Percentiles rank a stretch among this genome's conserved stretches.
These are phyloP conservation scores for Sporothrix luriei DNA, from an alignment of 2,329 filamentous ascomycete species.

Conservation along the genomic window DNA sequence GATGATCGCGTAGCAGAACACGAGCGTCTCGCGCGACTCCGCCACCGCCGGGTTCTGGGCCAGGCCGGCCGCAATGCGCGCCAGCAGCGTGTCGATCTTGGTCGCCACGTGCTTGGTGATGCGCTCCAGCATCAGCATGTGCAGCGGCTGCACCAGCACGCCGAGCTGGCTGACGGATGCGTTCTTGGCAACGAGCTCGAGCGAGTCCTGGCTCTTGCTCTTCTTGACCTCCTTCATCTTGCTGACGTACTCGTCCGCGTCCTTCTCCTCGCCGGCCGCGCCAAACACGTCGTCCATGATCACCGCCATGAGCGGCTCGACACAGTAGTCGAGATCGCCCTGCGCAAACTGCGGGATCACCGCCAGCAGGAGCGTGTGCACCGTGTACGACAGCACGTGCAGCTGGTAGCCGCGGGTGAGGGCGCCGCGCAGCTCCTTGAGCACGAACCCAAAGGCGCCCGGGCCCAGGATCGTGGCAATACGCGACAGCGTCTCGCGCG, in stretches of 20 bases:
- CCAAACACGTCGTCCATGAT: slow-evolving; percentile 99
- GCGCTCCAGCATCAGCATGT: slow-evolving; percentile 77
- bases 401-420: slow-evolving; percentile 86
- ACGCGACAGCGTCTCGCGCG: slow-evolving; percentile 81
- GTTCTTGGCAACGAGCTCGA: slow-evolving; percentile 86
- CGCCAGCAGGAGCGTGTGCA: slow-evolving; percentile 85
- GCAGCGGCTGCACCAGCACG: slow-evolving; percentile 75
- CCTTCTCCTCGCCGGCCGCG: slow-evolving; percentile 88
- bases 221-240: slow-evolving; percentile 98
- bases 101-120: slow-evolving; percentile 79
- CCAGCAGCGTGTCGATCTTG: slow-evolving; percentile 87
- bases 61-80: slow-evolving; percentile 79
- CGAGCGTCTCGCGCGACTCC: slow-evolving; percentile 76
- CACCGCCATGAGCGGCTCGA: slow-evolving; percentile 74
- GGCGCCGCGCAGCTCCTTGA: slow-evolving; percentile 84
- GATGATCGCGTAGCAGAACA: slow-evolving; percentile 94
- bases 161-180: slow-evolving; percentile 74
- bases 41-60: slow-evolving; percentile 74
- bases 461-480: slow-evolving; percentile 81
- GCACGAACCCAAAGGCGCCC: slow-evolving; percentile 83
- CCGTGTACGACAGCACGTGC: slow-evolving; percentile 90
- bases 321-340: slow-evolving; percentile 87
- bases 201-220: slow-evolving; percentile 96
- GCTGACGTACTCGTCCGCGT: slow-evolving; percentile 90
- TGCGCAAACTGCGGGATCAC: slow-evolving; percentile 72